Base-by-base conservation (phyloP, 352 stramenopile genomes). In the Globisporangium nodosum region DNA sequence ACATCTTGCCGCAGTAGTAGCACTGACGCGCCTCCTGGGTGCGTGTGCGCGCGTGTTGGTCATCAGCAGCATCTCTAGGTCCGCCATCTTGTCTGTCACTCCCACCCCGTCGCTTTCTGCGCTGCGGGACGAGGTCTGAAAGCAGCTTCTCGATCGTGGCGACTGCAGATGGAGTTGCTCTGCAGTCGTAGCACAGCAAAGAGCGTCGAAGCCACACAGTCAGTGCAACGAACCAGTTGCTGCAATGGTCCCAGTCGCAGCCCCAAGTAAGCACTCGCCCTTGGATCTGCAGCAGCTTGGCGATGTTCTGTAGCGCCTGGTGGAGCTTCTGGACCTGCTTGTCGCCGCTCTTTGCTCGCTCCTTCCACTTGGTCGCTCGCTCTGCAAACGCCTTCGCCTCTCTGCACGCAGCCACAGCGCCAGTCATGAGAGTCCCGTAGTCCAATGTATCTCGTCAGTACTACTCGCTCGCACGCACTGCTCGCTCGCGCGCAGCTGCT, bases 271-370 rank as follows among this genome's bases (percentile, higher is more conserved):
- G n/a, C 3, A 18, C 52, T 8, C 63, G 88, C 78, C 81, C 77
- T 61, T 88, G 74, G 39, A 87, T 73, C 56, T 90, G 76, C 58
- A 92, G 56, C 30, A 92, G 58, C 46, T 87, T 88, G 37, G 79
- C 76, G 58, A 90, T 83, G 58, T 74, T 88, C 54, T 89, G 79
- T 35, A 92, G 66, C 63, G 88, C 72, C 52, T 88, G 77, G n/a
- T 88, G 79, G 31, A 92, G 66, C 27, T 89, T 88, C 30, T 89
- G 72, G n/a, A 84, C 70, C 57, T 90, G 81, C 33, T 74, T 73
- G 6, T 88, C 71, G 16, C 69, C 63, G 45, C 67, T 87, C 15
- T 64, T 65, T 11, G 72, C 58, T 0, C 69, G 71, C 3, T 63
- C 60, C 52, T 89, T 89, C 78, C 76, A 88, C 56, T 88, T 88